phyloP scores from a whole-genome alignment of 352 stramenopile species.

The Thalassiosira mediterranea region DNA sequence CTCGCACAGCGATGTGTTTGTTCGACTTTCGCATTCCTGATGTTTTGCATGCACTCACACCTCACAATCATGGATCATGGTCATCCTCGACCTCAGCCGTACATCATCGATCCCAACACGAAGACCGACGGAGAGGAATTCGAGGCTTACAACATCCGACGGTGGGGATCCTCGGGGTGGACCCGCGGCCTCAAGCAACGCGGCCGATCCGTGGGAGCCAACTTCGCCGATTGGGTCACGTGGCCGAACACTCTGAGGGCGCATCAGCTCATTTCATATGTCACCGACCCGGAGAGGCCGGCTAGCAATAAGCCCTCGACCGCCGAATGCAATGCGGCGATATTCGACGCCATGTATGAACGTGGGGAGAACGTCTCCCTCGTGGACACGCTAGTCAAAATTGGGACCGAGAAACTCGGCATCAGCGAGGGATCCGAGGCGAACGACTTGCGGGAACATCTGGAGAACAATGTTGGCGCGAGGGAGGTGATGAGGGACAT shows the following conservation, averaged over 20 bases:
- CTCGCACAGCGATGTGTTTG: no score
- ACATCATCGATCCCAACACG: conserved; percentile 77
- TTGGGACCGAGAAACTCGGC: conserved; percentile 48
- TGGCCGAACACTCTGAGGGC: conserved; percentile 77
- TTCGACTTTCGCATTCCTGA: no score
- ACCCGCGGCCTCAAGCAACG: conserved; percentile 63
- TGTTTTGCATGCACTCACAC: no score
- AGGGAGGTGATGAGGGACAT: conserved; percentile 63
- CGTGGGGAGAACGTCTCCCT: conserved; percentile 69
- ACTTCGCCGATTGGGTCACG: conserved; percentile 76
- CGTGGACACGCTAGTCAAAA: conserved; percentile 56
- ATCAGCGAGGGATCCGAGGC: conserved; percentile 24
- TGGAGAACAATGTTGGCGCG: conserved; percentile 55
- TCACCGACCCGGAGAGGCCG: conserved; percentile 42
- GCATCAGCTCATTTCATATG: conserved; percentile 73
- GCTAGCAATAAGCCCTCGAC: conserved; percentile 29
- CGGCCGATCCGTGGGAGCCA: conserved; percentile 65
- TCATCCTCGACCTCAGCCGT: conserved; percentile 57
- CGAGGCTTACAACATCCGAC: conserved; percentile 69
- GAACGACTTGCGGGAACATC: conserved; percentile 41
- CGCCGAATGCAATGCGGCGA: conserved; percentile 52
- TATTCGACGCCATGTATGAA: conserved; percentile 79
- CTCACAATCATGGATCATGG: no score
- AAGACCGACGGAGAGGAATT: conserved; percentile 73
- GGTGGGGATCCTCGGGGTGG: conserved; percentile 72